Base-by-base conservation (phyloP, 1,284 basidiomycete species). In the Amylostereum areolatum region DNA sequence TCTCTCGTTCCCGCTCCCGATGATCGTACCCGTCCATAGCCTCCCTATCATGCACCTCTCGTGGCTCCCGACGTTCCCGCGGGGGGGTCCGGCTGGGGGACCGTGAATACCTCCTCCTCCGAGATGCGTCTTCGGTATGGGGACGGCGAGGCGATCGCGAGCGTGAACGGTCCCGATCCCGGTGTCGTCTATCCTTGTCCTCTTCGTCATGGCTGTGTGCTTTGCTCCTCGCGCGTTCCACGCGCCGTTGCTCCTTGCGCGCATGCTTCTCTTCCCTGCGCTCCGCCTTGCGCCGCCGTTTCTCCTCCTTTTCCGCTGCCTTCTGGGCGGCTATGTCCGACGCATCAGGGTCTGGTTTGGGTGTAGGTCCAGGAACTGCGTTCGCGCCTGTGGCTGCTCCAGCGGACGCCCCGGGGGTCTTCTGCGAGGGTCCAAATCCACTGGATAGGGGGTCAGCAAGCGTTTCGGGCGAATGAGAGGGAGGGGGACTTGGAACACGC, bases 351-450 rank as follows among this genome's bases (percentile, higher is more conserved):
- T 59, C 52, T 4, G 59, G 58, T 33, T 31, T 4, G 10, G 43
- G 31, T 24, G 29, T 10, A 40, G 49, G 42, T 28, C 61, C 60
- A 3, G 60, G 61, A 24, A 60, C 60, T 0, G 67, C 64, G 40
- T 66, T 62, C 4, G 67, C 55, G 8, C 68, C 65, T 5, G 72
- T 68, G 18, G 69, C 67, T 1, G 69, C 59, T 29, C 59, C 60
- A 12, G 63, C 55, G 11, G 63, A 49, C 5, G 58, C 41, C 25
- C 25, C 53, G 35, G 56, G 60, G 50, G 66, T 58, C 54, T 75
- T 78, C n/a, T 69, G 62, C 8, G 72, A 68, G 1, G 82, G 75
- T 32, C 76, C 81, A 61, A 84, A 88, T 2, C 85, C 85, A 54
- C 83, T 86, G 56, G 4, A 48, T 12, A 30, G 52, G 27, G 18